These are phyloP conservation scores for Jackrogersella minutella DNA, from an alignment of 495 filamentous ascomycete species.

Conservation along the genomic window DNA sequence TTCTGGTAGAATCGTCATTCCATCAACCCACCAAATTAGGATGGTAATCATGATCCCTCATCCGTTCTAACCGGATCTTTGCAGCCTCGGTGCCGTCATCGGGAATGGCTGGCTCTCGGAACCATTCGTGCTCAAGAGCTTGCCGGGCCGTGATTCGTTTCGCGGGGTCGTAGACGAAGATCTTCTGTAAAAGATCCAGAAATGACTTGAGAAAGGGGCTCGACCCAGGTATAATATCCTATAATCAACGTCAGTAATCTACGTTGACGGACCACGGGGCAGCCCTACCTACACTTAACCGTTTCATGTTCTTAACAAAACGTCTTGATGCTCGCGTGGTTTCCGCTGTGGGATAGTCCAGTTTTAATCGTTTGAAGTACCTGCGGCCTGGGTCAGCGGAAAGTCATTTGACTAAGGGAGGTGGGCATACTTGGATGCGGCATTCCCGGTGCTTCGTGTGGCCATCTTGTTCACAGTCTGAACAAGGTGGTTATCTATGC, in stretches of 20 bases:
- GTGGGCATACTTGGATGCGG: constrained; percentile 78
- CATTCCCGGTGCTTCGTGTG: constrained; percentile 72
- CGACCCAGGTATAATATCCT: constrained; percentile 89
- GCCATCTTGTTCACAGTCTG: constrained; percentile 72
- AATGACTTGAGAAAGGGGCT: constrained; percentile 84
- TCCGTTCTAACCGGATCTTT: constrained; percentile 69
- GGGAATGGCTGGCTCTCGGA: constrained; percentile 76
- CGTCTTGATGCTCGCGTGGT: constrained; percentile 88
- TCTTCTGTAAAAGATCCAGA: constrained; percentile 84
- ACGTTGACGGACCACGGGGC: background rate
- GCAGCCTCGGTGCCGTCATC: constrained; percentile 96
- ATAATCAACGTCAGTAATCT: constrained; percentile 43
- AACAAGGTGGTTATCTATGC: constrained; percentile 79
- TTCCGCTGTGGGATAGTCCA: constrained; percentile 89
- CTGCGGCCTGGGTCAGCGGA: constrained; percentile 56
- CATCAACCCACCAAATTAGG: constrained; percentile 32
- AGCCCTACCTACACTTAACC: constrained; percentile 70
- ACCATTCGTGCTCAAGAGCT: constrained; percentile 93
- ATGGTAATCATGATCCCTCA: constrained; percentile 46
- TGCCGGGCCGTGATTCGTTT: constrained; percentile 90
- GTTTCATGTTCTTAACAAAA: constrained; percentile 96
- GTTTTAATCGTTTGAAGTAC: constrained; percentile 82
- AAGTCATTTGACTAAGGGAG: background rate
- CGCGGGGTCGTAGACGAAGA: constrained; percentile 95
- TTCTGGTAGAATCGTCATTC: constrained; percentile 9